Percentiles rank a stretch among this genome's conserved stretches.
phyloP scores from a whole-genome alignment of 257 asterid species.

The Scutellaria baicalensis region DNA sequence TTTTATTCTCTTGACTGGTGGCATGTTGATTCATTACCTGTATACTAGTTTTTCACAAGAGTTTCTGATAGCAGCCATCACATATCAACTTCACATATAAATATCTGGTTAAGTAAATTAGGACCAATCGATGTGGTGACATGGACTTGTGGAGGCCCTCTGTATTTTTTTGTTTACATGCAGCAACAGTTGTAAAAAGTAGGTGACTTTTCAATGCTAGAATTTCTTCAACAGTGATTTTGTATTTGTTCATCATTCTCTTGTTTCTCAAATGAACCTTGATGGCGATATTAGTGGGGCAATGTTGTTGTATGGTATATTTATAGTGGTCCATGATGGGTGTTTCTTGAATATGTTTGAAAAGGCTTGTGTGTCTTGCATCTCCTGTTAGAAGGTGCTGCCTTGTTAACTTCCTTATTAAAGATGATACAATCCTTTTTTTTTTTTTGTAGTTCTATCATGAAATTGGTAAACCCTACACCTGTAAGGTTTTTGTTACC shows the following conservation, averaged over 20 bases:
- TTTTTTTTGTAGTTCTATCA: background rate
- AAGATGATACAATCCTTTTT: background rate
- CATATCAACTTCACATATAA: background rate
- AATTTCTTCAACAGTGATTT: background rate
- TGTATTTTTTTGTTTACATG: background rate
- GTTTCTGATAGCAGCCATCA: background rate
- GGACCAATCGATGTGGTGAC: background rate
- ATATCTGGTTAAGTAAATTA: background rate
- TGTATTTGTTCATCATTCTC: background rate
- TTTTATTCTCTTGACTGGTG: background rate
- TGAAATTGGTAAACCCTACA: background rate
- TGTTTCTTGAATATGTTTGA: background rate
- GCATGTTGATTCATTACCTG: slow-evolving; percentile 1
- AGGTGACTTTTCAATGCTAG: background rate
- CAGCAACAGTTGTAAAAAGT: background rate
- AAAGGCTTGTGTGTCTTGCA: background rate
- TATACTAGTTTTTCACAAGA: background rate
- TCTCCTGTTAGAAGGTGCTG: background rate
- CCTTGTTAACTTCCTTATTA: background rate
- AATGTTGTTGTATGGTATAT: background rate
- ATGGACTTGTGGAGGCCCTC: background rate
- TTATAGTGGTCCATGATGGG: slow-evolving; percentile 1
- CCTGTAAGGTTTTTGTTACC: slow-evolving; percentile 8
- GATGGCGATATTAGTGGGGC: background rate
- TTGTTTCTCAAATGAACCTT: background rate